phyloP scores from a whole-genome alignment of 2,329 filamentous ascomycete species.

The Cladosporium sphaerospermum region DNA sequence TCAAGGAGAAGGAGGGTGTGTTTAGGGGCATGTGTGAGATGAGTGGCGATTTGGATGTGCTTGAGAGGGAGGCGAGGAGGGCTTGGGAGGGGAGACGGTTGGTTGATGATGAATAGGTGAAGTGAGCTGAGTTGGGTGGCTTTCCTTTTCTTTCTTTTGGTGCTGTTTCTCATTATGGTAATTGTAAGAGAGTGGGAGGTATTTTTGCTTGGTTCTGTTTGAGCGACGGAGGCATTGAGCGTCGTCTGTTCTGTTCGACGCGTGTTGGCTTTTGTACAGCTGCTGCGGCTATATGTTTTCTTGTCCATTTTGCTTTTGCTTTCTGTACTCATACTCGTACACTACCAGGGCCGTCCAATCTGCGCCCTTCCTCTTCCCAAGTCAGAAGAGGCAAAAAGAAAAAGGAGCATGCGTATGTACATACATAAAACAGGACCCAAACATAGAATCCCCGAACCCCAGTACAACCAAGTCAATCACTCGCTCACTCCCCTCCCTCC shows the following conservation, averaged over 20 bases:
- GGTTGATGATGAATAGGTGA: conserved; percentile 28
- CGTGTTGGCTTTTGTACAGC: background rate
- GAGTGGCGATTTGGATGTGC: conserved; percentile 55
- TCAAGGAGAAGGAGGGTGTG: conserved; percentile 61
- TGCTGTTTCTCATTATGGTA: background rate
- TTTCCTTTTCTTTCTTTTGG: background rate
- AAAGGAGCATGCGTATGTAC: background rate
- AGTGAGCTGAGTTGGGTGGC: too few relatives aligned
- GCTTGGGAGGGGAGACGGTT: conserved; percentile 40
- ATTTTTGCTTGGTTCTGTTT: background rate
- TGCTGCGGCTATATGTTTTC: background rate
- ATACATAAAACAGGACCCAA: background rate
- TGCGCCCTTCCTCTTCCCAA: background rate
- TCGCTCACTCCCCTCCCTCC: background rate
- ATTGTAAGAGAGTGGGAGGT: background rate
- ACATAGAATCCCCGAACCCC: background rate
- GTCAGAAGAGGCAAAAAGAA: background rate
- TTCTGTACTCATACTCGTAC: background rate
- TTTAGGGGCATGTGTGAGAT: conserved; percentile 65
- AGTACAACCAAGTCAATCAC: background rate
- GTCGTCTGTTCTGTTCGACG: background rate
- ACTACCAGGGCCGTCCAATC: background rate
- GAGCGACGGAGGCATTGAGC: background rate
- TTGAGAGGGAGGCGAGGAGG: conserved; percentile 51
- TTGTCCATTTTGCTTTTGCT: background rate